These are phyloP conservation scores for Raphanus sativus DNA, from an alignment of 345 rosid species.

Conservation along the genomic window DNA sequence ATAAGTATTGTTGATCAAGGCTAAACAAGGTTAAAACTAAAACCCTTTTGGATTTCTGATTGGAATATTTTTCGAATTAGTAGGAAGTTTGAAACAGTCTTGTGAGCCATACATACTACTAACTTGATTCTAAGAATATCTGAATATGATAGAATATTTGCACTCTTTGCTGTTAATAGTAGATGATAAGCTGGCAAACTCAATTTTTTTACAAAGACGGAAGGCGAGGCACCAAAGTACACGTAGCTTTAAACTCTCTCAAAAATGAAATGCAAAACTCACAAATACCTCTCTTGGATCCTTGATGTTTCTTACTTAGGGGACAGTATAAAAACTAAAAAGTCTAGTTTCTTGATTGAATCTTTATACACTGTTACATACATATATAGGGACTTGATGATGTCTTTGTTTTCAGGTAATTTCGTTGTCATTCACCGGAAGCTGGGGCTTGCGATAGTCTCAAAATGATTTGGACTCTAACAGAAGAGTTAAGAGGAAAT, in stretches of 20 bases:
- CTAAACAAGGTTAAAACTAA: too few species aligned
- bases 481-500: constrained; percentile 20
- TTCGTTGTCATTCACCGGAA: constrained; percentile 13
- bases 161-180: too few species aligned
- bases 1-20: too few species aligned
- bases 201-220: too few species aligned
- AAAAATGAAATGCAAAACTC: not conserved
- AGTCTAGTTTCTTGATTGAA: constrained; percentile 27
- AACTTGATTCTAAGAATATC: too few species aligned
- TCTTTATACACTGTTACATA: not conserved
- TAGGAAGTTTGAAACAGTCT: too few species aligned
- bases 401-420: constrained; percentile 16
- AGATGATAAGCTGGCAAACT: not conserved
- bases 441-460: constrained; percentile 27
- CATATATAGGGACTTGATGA: not conserved
- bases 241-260: too few species aligned
- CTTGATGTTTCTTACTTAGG: constrained; percentile 14
- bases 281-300: constrained; percentile 6
- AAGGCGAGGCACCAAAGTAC: too few species aligned
- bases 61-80: too few species aligned
- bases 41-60: too few species aligned
- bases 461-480: constrained; percentile 19
- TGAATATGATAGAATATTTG: too few species aligned
- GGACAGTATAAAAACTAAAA: constrained; percentile 18
- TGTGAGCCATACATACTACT: too few species aligned